Conservation (phyloP, 345 rosid species). For the Nasturtium officinale region DNA sequence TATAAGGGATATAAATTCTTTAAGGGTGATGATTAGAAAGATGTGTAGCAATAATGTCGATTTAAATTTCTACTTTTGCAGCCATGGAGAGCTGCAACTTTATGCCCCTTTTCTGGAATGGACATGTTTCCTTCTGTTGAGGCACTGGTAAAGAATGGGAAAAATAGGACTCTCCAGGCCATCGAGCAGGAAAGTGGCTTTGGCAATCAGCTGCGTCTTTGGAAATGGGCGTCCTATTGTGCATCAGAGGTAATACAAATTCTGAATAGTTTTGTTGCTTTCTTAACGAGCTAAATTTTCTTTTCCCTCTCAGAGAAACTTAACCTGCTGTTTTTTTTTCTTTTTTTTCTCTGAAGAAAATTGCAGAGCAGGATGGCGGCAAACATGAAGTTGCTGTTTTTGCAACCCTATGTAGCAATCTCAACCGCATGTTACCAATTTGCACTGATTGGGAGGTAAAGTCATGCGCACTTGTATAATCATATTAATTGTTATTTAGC, state of each 20-base stretch:
- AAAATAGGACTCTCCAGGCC: constrained; percentile 79
- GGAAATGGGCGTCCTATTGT: constrained; percentile 98
- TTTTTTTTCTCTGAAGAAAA: constrained; percentile 57
- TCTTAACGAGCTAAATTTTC: not conserved
- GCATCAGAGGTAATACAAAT: constrained; percentile 73
- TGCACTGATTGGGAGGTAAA: constrained; percentile 98
- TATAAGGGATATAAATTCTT: constrained; percentile 7
- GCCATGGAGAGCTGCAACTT: constrained; percentile 98
- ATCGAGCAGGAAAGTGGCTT: constrained; percentile 91
- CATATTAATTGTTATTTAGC: not conserved
- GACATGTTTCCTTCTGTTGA: constrained; percentile 83
- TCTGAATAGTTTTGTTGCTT: constrained; percentile 26
- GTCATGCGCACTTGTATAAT: constrained; percentile 11
- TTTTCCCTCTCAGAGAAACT: not conserved
- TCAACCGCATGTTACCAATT: constrained; percentile 80
- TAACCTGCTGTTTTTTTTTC: not conserved
- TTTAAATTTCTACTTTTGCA: constrained; percentile 39
- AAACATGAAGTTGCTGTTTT: constrained; percentile 87
- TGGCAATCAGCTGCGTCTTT: constrained; percentile 81
- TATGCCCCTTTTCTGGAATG: constrained; percentile 85
- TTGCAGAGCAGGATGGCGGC: constrained; percentile 81
- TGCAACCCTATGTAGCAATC: constrained; percentile 88
- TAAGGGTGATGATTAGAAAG: constrained; percentile 17
- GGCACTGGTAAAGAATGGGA: constrained; percentile 79
- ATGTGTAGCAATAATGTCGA: not conserved